These are phyloP conservation scores for Misopates orontium DNA, from an alignment of 257 asterid genomes.

Conservation along the genomic window DNA sequence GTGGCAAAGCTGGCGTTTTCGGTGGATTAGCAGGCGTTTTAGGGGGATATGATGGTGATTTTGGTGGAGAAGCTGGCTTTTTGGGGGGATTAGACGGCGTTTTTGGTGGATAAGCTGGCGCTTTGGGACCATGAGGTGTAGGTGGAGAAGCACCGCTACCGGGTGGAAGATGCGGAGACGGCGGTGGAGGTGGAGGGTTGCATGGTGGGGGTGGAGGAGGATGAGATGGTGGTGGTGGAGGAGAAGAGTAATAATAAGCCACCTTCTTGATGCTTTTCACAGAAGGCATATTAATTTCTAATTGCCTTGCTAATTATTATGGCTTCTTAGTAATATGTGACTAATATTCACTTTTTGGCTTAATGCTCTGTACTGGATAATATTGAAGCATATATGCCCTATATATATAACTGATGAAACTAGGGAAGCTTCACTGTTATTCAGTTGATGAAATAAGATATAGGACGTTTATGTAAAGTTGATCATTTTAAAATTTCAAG, in stretches of 20 bases:
- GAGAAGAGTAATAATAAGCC: constrained; percentile 45
- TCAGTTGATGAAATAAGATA: background rate
- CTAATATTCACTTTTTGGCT: background rate
- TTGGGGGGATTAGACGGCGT: constrained; percentile 3
- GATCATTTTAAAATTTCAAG: background rate
- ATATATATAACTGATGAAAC: constrained; percentile 6
- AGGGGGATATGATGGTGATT: constrained; percentile 24
- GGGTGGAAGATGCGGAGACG: constrained; percentile 26
- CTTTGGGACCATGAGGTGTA: background rate
- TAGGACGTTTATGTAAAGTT: background rate
- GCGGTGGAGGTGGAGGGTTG: constrained; percentile 20
- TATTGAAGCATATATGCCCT: background rate
- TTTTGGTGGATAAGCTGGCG: constrained; percentile 18
- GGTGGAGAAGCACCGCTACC: constrained; percentile 28
- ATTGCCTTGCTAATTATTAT: no score
- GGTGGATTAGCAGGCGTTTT: constrained; percentile 22
- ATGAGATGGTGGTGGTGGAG: constrained; percentile 37
- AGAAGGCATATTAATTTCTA: constrained; percentile 34
- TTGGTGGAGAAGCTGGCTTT: no score
- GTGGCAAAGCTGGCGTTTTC: background rate
- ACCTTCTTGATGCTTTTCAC: constrained; percentile 29
- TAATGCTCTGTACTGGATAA: background rate
- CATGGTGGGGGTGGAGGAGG: constrained; percentile 31
- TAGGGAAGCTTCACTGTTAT: background rate
- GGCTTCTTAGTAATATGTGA: no score